phyloP scores from a whole-genome alignment of 192 early-diverging fungal species.

The Helicostylum pulchrum region DNA sequence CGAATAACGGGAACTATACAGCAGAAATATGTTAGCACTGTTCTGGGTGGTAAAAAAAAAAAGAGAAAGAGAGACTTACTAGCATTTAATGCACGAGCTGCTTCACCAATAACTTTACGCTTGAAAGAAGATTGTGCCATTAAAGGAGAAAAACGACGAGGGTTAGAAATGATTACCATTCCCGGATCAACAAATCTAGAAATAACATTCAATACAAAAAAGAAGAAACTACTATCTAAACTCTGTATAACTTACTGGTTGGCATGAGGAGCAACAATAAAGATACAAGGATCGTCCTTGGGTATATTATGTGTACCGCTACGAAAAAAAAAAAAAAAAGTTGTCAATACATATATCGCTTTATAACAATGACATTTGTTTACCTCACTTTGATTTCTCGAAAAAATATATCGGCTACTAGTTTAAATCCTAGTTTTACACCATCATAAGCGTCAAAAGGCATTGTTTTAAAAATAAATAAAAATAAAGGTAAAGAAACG shows the following conservation, averaged over 20 bases:
- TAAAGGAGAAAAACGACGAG: conserved; percentile 68
- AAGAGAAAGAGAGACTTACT: conserved; percentile 58
- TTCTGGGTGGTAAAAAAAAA: background rate
- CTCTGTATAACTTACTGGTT: conserved; percentile 57
- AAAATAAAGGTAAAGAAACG: background rate
- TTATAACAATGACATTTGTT: background rate
- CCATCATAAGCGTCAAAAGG: conserved; percentile 56
- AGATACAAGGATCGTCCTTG: conserved; percentile 81
- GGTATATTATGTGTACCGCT: conserved; percentile 82
- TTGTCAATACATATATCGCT: background rate
- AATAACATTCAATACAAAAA: conserved; percentile 39
- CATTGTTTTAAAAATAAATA: background rate
- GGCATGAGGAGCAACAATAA: conserved; percentile 79
- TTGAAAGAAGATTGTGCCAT: conserved; percentile 83
- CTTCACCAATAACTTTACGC: conserved; percentile 75
- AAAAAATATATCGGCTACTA: conserved; percentile 73
- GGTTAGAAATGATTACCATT: conserved; percentile 76
- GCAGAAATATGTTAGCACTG: background rate
- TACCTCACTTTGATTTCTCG: conserved; percentile 71
- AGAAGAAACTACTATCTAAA: background rate
- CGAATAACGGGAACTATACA: conserved; percentile 83
- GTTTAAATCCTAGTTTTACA: conserved; percentile 57
- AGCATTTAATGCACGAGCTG: conserved; percentile 69
- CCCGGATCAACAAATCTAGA: conserved; percentile 85
- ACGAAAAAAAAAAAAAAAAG: background rate